These are phyloP conservation scores for Sistotremastrum suecicum DNA, from an alignment of 768 basidiomycete species.

Conservation along the genomic window DNA sequence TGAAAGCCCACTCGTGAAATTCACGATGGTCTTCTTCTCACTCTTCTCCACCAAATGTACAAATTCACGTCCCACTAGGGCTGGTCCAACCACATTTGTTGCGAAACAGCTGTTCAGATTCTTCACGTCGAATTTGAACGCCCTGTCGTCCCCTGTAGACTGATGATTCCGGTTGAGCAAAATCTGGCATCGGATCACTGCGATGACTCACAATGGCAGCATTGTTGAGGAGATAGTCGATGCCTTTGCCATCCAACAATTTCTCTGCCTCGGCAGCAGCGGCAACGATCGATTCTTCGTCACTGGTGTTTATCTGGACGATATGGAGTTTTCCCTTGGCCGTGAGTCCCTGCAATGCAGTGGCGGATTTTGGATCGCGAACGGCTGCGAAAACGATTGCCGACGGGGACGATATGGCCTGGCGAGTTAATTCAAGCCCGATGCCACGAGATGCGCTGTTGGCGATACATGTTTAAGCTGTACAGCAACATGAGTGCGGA, in stretches of 20 bases:
- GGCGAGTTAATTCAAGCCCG: constrained; percentile 8
- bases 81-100: constrained; percentile 22
- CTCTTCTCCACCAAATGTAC: constrained; percentile 21
- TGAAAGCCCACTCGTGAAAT: constrained; percentile 19
- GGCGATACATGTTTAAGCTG: too few relatives aligned
- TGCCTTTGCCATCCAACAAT: constrained; percentile 15
- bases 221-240: constrained; percentile 28
- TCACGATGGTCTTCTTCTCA: constrained; percentile 19
- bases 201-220: constrained; percentile 19
- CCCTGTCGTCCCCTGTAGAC: constrained; percentile 13
- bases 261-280: constrained; percentile 13
- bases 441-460: constrained; percentile 11
- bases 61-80: constrained; percentile 20
- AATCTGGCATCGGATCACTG: not conserved
- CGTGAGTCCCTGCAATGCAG: constrained; percentile 6
- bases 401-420: constrained; percentile 3
- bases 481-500: too few relatives aligned
- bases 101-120: constrained; percentile 13
- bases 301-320: constrained; percentile 17
- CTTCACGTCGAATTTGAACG: constrained; percentile 14
- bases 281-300: constrained; percentile 14
- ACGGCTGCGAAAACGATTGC: constrained; percentile 15
- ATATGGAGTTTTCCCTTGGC: constrained; percentile 20
- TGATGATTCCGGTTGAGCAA: constrained; percentile 1
- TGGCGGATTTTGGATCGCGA: constrained; percentile 10